Percentiles rank a stretch among this genome's conserved stretches.
These are phyloP conservation scores for Linum trigynum DNA, from an alignment of 345 rosid species.

Conservation along the genomic window DNA sequence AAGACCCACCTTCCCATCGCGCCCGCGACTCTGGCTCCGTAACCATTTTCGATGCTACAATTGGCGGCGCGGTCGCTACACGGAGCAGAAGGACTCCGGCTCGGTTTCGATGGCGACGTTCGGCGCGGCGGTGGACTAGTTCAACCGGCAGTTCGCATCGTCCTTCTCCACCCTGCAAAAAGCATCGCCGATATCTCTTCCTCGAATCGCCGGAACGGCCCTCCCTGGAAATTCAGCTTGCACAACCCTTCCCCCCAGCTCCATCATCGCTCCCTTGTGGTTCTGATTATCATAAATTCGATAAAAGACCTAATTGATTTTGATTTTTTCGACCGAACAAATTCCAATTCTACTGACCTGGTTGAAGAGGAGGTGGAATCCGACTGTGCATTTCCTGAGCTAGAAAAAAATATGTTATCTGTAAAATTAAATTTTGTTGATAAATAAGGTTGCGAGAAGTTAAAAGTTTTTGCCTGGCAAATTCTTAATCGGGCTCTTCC, in stretches of 20 bases:
- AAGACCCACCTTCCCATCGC: background rate
- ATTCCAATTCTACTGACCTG: conserved; percentile 29
- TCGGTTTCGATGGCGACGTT: background rate
- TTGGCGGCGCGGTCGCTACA: background rate
- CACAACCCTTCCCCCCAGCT: conserved; percentile 83
- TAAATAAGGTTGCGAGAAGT: too few relatives aligned
- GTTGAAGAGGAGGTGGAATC: conserved; percentile 80
- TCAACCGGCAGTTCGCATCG: conserved; percentile 53
- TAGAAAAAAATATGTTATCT: too few relatives aligned
- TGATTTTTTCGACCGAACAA: too few relatives aligned
- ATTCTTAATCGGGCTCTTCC: too few relatives aligned
- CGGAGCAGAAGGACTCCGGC: background rate
- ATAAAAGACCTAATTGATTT: too few relatives aligned
- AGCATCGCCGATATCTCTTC: conserved; percentile 55
- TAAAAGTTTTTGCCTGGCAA: too few relatives aligned
- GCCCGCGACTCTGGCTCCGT: background rate
- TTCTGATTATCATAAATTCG: conserved; percentile 29
- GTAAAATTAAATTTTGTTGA: too few relatives aligned
- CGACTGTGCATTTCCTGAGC: conserved; percentile 50
- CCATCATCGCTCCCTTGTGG: conserved; percentile 95
- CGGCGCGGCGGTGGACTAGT: conserved; percentile 47
- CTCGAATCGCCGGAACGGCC: conserved; percentile 70
- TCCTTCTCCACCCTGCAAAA: too few relatives aligned
- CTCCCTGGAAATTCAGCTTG: conserved; percentile 59
- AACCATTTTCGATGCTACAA: background rate